phyloP scores from a whole-genome alignment of 1,139 yeast species.

The Suhomyces panamericanus region DNA sequence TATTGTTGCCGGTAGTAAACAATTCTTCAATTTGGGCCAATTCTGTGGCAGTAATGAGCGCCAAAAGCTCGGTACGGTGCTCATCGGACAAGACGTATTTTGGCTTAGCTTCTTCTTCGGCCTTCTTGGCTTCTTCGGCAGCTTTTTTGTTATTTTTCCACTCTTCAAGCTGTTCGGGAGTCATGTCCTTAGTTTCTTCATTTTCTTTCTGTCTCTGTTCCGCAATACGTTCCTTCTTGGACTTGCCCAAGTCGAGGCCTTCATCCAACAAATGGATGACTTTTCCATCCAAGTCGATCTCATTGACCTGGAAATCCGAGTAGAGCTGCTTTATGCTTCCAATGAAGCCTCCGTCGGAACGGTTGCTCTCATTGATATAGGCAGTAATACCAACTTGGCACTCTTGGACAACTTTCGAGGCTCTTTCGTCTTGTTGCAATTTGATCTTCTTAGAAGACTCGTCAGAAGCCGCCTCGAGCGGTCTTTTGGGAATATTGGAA shows the following conservation, averaged over 20 bases:
- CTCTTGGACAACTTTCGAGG: slow-evolving; percentile 46
- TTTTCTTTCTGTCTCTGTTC: slow-evolving; percentile 47
- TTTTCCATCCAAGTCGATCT: slow-evolving; percentile 64
- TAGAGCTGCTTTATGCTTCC: slow-evolving; percentile 87
- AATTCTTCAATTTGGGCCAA: slow-evolving; percentile 55
- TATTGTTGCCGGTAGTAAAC: slow-evolving; percentile 55
- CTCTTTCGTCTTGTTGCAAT: slow-evolving; percentile 12
- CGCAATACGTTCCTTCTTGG: slow-evolving; percentile 51
- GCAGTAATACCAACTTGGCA: slow-evolving; percentile 82
- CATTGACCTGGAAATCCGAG: slow-evolving; percentile 94
- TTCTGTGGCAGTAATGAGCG: slow-evolving; percentile 59
- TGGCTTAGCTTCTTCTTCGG: slow-evolving; percentile 29
- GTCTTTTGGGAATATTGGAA: slow-evolving; percentile 9
- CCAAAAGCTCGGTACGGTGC: slow-evolving; percentile 47
- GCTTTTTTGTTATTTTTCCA: slow-evolving; percentile 30
- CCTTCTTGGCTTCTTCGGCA: slow-evolving; percentile 25
- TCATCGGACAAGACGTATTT: slow-evolving; percentile 49
- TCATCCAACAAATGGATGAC: slow-evolving; percentile 76
- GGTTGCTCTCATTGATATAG: slow-evolving; percentile 48
- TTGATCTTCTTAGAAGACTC: slow-evolving; percentile 15
- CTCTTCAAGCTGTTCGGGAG: slow-evolving; percentile 37
- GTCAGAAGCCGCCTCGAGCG: slow-evolving; percentile 7
- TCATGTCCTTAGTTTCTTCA: slow-evolving; percentile 36
- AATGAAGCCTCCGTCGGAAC: slow-evolving; percentile 58
- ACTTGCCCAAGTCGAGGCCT: slow-evolving; percentile 58